Base-by-base conservation (phyloP, 495 filamentous ascomycete species). In the Talaromyces adpressus region DNA sequence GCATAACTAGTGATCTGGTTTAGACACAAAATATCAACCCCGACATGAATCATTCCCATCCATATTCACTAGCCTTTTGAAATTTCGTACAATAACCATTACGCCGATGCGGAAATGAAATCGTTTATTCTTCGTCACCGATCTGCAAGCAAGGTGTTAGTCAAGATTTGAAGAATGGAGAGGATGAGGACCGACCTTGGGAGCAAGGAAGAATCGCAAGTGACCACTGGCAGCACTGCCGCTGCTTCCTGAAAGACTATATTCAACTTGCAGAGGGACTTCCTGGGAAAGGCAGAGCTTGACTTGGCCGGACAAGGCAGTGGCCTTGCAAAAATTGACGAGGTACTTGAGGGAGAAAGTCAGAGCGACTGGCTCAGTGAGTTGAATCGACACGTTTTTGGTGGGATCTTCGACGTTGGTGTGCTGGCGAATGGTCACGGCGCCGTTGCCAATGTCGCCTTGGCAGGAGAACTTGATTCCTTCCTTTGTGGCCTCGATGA, bases 281-380 rank as follows among this genome's bases (percentile, higher is more conserved):
- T 99, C 94, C 74, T 91, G 92, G 56, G 92, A 97, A 57, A 99
- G 83, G 77, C 90, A 93, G 68, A 99, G 85, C 74, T 89, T 93
- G 70, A 99, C 94, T 59, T 84, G 83, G 71, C 71, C 77, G 62
- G 92, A 94, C 61, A 99, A 80, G 60, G 87, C 86, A 71, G 89
- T 88, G 41, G 94, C 94, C 83, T 99, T 99, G 87, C 94, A 98
- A 82, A 99, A 99, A 84, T 97, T 97, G 85, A 95, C 91, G 5
- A 99, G 87, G 80, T 99, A 99, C 78, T 99, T 99, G 68, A 98
- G 90, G 52, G 94, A 97, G 85, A 99, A 99, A 34, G 93, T 99
- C 51, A 99, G 86, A 53, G 90, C 82, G 64, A 98, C 95, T 62
- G 95, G 91, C 81, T 99, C 94, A 53, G 86, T 87, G 57, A 99